These are phyloP conservation scores for Themeda triandra DNA, from an alignment of 176 grass and related monocot species.

Conservation along the genomic window DNA sequence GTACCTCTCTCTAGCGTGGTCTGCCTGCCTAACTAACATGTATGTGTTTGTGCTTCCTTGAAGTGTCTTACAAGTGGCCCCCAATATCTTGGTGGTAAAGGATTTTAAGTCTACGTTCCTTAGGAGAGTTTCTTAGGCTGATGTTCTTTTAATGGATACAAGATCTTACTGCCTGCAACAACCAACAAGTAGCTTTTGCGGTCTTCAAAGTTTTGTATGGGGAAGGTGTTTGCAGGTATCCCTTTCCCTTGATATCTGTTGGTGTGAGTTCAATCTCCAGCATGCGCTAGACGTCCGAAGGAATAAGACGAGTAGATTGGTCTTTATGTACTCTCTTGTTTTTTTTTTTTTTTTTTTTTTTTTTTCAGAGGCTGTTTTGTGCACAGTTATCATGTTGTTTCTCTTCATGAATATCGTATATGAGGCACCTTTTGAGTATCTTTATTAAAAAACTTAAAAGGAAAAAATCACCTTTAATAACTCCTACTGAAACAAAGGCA, in stretches of 20 bases:
- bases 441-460: neutral
- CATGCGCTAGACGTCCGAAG: neutral
- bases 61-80: too few species aligned
- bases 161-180: neutral
- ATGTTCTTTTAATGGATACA: neutral
- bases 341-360: too few species aligned
- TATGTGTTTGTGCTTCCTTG: too few species aligned
- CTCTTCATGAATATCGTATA: neutral
- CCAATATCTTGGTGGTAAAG: too few species aligned
- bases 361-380: neutral
- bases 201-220: neutral
- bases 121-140: neutral
- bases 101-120: too few species aligned
- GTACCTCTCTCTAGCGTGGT: too few species aligned
- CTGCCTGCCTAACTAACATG: too few species aligned
- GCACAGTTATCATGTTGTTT: neutral
- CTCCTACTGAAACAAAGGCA: neutral
- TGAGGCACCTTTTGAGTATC: neutral
- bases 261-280: neutral
- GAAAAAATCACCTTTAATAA: neutral
- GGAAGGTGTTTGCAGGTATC: neutral
- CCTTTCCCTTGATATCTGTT: neutral
- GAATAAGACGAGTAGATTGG: neutral
- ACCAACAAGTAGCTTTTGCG: neutral
- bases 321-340: neutral